Evolutionary conservation across 306 rosid genomes (phyloP), one percentile per base, ranked within the genome.

Genomic region (Pterocarpus macrocarpus): DNA sequence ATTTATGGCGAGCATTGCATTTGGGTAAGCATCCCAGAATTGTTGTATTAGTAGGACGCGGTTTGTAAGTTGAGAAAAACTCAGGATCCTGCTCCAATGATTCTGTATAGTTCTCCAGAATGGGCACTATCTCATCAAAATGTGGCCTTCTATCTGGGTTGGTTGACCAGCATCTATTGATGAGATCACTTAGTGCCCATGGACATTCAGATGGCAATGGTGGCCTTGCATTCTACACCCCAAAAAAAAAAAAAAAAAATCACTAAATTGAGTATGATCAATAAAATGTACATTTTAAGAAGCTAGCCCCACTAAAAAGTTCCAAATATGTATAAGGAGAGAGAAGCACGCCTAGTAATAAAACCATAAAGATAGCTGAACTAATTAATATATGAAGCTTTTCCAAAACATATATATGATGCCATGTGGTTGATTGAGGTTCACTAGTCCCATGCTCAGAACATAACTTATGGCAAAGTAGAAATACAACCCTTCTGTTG

Each of bases 141-240:
- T 92, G 92, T 0, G 99, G 99, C 79, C 99, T 82, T 82, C 88
- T 95, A 3, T 75, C 82, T 0, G 97, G 96, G 49, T 87, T 89
- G 69, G 86, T 83, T 17, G 98, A 90, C 99, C 99, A 95, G 74
- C 99, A 95, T 82, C 91, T 84, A 70, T 83, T 89, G 41, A 95
- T 88, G 50, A 95, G 94, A 68, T 84, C 81, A 75, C 94, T 78
- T 44, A 95, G 87, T 55, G 93, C 94, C 83, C 39, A n/a, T 0
- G 99, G 99, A 81, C 99, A 95, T 57, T 82, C 89, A 3, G 92
- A 57, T 50, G 97, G 98, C 81, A 95, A 68, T 33, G 98, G 96
- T 1, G 99, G 99, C 75, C 99, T 95, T 82, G 91, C 95, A 87
- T 95, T 95, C 99, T 95, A 85, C 90, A 85, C 61, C 71, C 61